Percentiles rank a stretch among this genome's conserved stretches.
These are phyloP conservation scores for Gonapodya prolifera DNA, from an alignment of 192 early-diverging fungal species.

Conservation along the genomic window DNA sequence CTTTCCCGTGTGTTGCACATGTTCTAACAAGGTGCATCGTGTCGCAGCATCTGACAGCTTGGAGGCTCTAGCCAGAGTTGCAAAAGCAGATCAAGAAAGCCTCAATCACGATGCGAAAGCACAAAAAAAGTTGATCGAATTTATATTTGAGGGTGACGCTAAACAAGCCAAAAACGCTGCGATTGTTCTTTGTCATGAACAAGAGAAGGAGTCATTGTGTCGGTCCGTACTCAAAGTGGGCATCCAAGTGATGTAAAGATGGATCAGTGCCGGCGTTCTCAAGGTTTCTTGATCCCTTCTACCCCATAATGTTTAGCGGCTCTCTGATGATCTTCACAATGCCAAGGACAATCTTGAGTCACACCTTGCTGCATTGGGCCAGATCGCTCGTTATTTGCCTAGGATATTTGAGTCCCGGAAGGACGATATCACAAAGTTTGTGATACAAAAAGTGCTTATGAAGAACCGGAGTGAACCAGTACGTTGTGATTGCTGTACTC, in stretches of 20 bases:
- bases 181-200: constrained; percentile 51
- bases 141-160: constrained; percentile 38
- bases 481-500: too few relatives aligned
- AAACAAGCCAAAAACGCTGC: constrained; percentile 59
- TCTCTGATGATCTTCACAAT: constrained; percentile 18
- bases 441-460: constrained; percentile 45
- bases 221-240: constrained; percentile 32
- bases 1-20: too few relatives aligned
- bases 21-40: too few relatives aligned
- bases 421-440: constrained; percentile 32
- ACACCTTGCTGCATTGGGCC: constrained; percentile 41
- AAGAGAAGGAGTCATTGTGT: constrained; percentile 28
- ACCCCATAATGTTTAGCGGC: background rate
- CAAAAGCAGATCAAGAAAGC: constrained; percentile 48
- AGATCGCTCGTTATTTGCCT: constrained; percentile 46
- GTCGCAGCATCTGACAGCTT: constrained; percentile 29
- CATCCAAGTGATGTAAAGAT: too few relatives aligned
- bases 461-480: constrained; percentile 22
- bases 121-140: constrained; percentile 25
- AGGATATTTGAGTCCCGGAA: constrained; percentile 36
- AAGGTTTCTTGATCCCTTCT: too few relatives aligned
- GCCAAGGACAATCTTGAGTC: constrained; percentile 18
- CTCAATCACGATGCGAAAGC: constrained; percentile 27
- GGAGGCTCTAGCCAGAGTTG: constrained; percentile 54
- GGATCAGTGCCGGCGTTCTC: too few relatives aligned